Evolutionary conservation across 116 monocot genomes (phyloP), one percentile per base, ranked within the genome.

Genomic region (Phalaenopsis hybrid): DNA sequence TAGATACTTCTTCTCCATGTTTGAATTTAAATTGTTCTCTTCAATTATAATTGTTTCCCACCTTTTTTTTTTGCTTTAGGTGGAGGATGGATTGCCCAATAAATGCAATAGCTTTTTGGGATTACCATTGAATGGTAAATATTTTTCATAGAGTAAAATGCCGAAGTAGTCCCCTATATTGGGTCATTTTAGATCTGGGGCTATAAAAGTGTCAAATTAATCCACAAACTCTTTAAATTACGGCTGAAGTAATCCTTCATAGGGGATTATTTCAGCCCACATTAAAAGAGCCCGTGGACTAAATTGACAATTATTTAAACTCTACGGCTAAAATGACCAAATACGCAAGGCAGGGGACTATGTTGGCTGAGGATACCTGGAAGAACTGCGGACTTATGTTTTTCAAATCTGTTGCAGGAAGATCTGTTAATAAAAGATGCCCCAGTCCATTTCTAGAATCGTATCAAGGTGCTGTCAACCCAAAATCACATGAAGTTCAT

Each of bases 401-500:
- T 28, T 74, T 43, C 7, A n/a, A 75, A 73, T 73, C 6, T 74
- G 9, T 81, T 10, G 4, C 82, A 88, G 88, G 48, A 9, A 72
- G 59, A 52, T 5, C 20, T 48, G 65, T 43, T 58, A 68, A 21
- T 76, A 79, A 80, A 25, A 50, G 79, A 58, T 31, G 68, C 55
- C 79, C 18, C 81, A 80, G 46, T 44, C 67, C n/a, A 46, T 67
- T 83, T 43, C 17, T 51, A 31, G 84, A 85, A 68, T 52, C 77
- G 55, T 59, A 81, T 21, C 52, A 74, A 68, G 70, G 75, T 59
- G 25, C 78, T 34, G 79, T 44, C 43, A 78, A 81, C 16, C 81
- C 88, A 82, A 74, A 57, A 44, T 83, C 85, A 17, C 84, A 88
- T 15, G 90, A 84, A 75, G 81, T 37, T 67, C 45, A 79, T 76